These are phyloP conservation scores for Paxillus ammoniavirescens DNA, from an alignment of 768 basidiomycete genomes.

Conservation along the genomic window DNA sequence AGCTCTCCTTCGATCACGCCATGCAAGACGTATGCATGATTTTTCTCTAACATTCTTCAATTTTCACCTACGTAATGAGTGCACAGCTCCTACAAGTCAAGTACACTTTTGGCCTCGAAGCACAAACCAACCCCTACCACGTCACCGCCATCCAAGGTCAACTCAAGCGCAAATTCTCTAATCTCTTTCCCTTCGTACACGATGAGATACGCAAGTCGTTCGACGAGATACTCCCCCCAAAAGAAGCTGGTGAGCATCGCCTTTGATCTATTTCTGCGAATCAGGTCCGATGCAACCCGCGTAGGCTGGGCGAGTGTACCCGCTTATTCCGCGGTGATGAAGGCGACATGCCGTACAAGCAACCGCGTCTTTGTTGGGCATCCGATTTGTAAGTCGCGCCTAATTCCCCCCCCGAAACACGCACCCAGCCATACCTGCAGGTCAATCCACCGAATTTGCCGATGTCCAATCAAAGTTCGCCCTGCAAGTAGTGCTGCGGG, in stretches of 20 bases:
- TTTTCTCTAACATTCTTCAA: constrained; percentile 2
- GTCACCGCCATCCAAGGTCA: constrained; percentile 30
- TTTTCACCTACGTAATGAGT: constrained; percentile 17
- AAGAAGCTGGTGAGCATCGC: constrained; percentile 17
- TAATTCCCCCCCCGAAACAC: neutral
- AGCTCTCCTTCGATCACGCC: constrained; percentile 41
- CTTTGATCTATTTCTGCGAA: constrained; percentile 6
- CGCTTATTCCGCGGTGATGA: constrained; percentile 27
- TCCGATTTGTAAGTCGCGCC: constrained; percentile 32
- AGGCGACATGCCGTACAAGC: constrained; percentile 35
- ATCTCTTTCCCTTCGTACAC: constrained; percentile 32
- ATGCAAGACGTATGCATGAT: constrained; percentile 36
- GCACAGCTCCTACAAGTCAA: constrained; percentile 36
- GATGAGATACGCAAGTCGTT: constrained; percentile 34
- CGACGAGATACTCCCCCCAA: constrained; percentile 25
- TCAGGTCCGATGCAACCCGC: constrained; percentile 3
- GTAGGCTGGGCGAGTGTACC: constrained; percentile 32
- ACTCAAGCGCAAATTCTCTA: constrained; percentile 33
- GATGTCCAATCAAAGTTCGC: constrained; percentile 34
- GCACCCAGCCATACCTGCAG: constrained; percentile 22
- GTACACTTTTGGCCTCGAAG: constrained; percentile 36
- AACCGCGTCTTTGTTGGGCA: constrained; percentile 43
- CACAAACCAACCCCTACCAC: constrained; percentile 36
- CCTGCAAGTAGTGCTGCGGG: constrained; percentile 30
- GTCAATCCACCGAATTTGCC: constrained; percentile 36